Evolutionary conservation across 2,329 filamentous ascomycete species (phyloP).

Genomic region (Hypoxylon sp.): DNA sequence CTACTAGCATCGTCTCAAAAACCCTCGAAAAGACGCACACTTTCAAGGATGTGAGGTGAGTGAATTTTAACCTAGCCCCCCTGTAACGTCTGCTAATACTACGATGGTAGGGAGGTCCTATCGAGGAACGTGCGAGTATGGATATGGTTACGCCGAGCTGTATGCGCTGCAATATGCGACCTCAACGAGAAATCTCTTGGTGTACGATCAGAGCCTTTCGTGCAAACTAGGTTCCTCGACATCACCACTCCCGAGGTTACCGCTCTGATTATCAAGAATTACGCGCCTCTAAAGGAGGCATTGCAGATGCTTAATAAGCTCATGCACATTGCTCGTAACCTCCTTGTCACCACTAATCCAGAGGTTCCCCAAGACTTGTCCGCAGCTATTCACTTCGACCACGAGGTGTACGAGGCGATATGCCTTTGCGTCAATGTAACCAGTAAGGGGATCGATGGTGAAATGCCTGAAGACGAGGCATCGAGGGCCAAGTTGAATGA

Average conservation of each 20-base stretch:
- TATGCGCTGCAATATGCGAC: slow-evolving; percentile 72
- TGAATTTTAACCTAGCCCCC: neutral
- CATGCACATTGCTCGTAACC: slow-evolving; percentile 76
- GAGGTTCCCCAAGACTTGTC: slow-evolving; percentile 77
- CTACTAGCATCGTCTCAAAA: slow-evolving; percentile 70
- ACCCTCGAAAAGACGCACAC: slow-evolving; percentile 76
- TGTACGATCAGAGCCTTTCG: slow-evolving; percentile 66
- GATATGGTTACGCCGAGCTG: slow-evolving; percentile 75
- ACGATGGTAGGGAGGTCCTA: slow-evolving; percentile 65
- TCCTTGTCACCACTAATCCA: slow-evolving; percentile 74
- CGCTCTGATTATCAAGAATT: slow-evolving; percentile 74
- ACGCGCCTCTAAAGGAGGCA: slow-evolving; percentile 72
- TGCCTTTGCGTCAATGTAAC: slow-evolving; percentile 77
- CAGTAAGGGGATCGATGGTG: slow-evolving; percentile 76
- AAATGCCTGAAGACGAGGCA: slow-evolving; percentile 70
- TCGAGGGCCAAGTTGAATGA: slow-evolving; percentile 72
- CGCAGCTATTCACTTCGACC: slow-evolving; percentile 74
- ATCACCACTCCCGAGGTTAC: slow-evolving; percentile 75
- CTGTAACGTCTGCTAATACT: slow-evolving; percentile 5
- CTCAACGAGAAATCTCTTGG: slow-evolving; percentile 73
- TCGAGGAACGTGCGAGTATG: slow-evolving; percentile 75
- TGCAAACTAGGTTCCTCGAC: slow-evolving; percentile 65
- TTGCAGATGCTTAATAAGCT: slow-evolving; percentile 75
- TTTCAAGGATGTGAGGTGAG: slow-evolving; percentile 71
- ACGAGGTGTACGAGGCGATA: slow-evolving; percentile 76